Conservation (phyloP, 805 yeast genomes). For the Jamesozyma hellenica region DNA sequence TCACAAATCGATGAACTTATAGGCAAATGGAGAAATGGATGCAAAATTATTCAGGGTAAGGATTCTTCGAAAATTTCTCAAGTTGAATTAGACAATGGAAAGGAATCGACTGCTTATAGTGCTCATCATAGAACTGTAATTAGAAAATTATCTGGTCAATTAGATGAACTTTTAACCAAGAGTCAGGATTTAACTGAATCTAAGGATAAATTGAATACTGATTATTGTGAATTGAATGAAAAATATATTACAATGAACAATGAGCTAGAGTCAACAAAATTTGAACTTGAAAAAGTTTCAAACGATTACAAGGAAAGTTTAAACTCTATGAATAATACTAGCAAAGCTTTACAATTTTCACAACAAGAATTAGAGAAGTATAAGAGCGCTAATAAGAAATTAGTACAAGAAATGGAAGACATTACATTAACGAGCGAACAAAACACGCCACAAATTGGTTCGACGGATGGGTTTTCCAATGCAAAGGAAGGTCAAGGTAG, state of each 20-base stretch:
- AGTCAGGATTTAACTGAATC: slow-evolving; percentile 34
- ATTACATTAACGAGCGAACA: slow-evolving; percentile 42
- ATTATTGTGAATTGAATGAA: slow-evolving; percentile 23
- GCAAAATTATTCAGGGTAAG: too few species aligned
- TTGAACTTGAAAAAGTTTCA: slow-evolving; percentile 39
- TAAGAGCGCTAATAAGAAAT: slow-evolving; percentile 43
- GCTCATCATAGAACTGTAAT: slow-evolving; percentile 27
- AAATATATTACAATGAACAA: slow-evolving; percentile 20
- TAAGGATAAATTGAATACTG: slow-evolving; percentile 25
- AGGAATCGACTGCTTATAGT: not conserved
- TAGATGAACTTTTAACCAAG: slow-evolving; percentile 43
- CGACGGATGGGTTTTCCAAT: slow-evolving; percentile 10
- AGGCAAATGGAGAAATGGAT: slow-evolving; percentile 14
- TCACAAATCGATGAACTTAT: slow-evolving; percentile 23
- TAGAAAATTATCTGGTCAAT: slow-evolving; percentile 40
- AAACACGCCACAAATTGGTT: slow-evolving; percentile 10
- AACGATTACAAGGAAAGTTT: slow-evolving; percentile 62
- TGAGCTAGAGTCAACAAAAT: slow-evolving; percentile 22
- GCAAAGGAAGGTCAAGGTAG: not conserved
- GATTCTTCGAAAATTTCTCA: too few species aligned
- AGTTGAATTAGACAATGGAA: not conserved
- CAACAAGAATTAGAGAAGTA: slow-evolving; percentile 61
- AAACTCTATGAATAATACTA: slow-evolving; percentile 62
- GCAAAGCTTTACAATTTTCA: slow-evolving; percentile 61
- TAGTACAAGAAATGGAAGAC: slow-evolving; percentile 61